Evolutionary conservation across 768 basidiomycete species (phyloP).

Genomic region (Boletus rex-veris): DNA sequence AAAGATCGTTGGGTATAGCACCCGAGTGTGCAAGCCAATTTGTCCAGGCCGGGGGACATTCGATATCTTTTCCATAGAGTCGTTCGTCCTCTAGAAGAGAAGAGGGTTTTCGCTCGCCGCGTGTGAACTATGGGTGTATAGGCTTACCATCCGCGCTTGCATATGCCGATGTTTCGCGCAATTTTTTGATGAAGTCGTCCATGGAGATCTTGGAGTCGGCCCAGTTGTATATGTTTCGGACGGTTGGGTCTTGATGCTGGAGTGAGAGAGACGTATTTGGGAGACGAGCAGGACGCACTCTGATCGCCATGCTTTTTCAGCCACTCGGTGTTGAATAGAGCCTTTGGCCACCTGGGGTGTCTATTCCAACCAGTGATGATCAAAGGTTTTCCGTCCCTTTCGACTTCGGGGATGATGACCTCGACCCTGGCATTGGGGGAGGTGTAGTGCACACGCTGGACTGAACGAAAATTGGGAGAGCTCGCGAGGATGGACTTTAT

Average conservation of each 20-base stretch:
- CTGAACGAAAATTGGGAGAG: conserved; percentile 40
- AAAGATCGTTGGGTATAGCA: conserved; percentile 50
- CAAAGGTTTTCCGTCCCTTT: conserved; percentile 53
- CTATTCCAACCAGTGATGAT: conserved; percentile 62
- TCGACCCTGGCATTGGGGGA: conserved; percentile 28
- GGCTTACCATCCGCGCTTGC: conserved; percentile 39
- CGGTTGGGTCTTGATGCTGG: conserved; percentile 45
- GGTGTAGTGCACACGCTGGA: conserved; percentile 36
- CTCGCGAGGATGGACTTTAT: conserved; percentile 37
- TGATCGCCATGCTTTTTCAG: conserved; percentile 37
- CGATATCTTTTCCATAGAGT: conserved; percentile 74
- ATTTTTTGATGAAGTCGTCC: conserved; percentile 48
- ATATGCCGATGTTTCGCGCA: conserved; percentile 35
- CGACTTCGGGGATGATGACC: conserved; percentile 41
- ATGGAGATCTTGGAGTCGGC: conserved; percentile 51
- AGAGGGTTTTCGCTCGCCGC: neutral
- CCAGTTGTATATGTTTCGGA: conserved; percentile 61
- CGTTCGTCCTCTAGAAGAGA: conserved; percentile 48
- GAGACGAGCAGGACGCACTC: conserved; percentile 13
- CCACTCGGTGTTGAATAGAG: conserved; percentile 56
- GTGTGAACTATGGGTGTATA: neutral
- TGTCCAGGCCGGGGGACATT: conserved; percentile 65
- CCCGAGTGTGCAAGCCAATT: conserved; percentile 49
- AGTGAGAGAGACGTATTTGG: conserved; percentile 5
- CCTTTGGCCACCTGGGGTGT: conserved; percentile 49